A percentile compares a stretch with the other conserved stretches of the same genome.
These are phyloP conservation scores for Galerina marginata DNA, from an alignment of 768 basidiomycete species.

Conservation along the genomic window DNA sequence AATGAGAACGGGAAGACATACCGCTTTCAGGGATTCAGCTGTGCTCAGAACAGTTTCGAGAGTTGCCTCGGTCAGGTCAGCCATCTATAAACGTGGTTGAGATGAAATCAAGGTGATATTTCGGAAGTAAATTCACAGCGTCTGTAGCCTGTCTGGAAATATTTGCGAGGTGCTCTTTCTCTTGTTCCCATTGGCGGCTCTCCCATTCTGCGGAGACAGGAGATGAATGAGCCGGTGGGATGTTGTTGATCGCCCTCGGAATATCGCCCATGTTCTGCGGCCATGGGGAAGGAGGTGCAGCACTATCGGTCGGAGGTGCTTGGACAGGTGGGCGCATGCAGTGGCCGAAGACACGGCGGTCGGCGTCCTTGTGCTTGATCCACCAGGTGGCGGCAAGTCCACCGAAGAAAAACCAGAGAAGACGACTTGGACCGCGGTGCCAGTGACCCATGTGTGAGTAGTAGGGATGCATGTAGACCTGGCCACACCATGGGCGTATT, in stretches of 20 bases:
- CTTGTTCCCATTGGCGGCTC: slow-evolving; percentile 24
- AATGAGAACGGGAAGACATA: slow-evolving; percentile 39
- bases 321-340: slow-evolving; percentile 28
- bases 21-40: slow-evolving; percentile 64
- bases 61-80: slow-evolving; percentile 69
- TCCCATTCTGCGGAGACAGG: slow-evolving; percentile 15
- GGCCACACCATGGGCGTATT: background rate
- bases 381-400: slow-evolving; percentile 48
- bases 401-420: slow-evolving; percentile 74
- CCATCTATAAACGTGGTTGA: slow-evolving; percentile 45
- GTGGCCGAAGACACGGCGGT: slow-evolving; percentile 33
- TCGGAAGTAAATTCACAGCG: slow-evolving; percentile 39
- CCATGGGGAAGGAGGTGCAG: slow-evolving; percentile 7
- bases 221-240: slow-evolving; percentile 8
- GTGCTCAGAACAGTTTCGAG: slow-evolving; percentile 63
- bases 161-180: slow-evolving; percentile 50
- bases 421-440: slow-evolving; percentile 52
- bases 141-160: slow-evolving; percentile 56
- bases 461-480: slow-evolving; percentile 8
- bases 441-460: slow-evolving; percentile 10
- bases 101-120: background rate
- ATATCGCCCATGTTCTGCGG: slow-evolving; percentile 24
- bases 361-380: slow-evolving; percentile 47
- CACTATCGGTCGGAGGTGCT: slow-evolving; percentile 14
- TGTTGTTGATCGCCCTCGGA: slow-evolving; percentile 34